Percentiles rank a stretch among this genome's conserved stretches.
Evolutionary conservation across 371 early-diverging fungal genomes (phyloP).

Genomic region (Mortierella sp.): DNA sequence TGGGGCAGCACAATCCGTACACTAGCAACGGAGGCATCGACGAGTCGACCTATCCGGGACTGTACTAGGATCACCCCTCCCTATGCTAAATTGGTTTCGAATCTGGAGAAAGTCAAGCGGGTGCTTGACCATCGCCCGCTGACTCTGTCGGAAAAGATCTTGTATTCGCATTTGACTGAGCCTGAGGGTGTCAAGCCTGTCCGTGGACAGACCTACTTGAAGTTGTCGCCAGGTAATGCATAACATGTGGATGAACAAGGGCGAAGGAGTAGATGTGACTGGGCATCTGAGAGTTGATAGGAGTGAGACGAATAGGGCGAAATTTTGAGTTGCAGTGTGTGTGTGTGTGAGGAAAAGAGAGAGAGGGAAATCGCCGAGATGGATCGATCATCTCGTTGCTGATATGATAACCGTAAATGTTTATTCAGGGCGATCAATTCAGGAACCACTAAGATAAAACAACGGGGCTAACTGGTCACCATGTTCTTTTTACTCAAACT

Average conservation of each 20-base stretch:
- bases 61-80: conserved; percentile 73
- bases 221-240: conserved; percentile 75
- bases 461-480: neutral
- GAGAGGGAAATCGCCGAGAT: too few relatives aligned
- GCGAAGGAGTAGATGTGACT: neutral
- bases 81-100: conserved; percentile 67
- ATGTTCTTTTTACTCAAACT: neutral
- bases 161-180: conserved; percentile 93
- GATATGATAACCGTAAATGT: too few relatives aligned
- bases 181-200: conserved; percentile 76
- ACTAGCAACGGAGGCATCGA: conserved; percentile 29
- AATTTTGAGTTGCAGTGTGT: too few relatives aligned
- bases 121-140: conserved; percentile 74
- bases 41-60: conserved; percentile 53
- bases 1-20: conserved; percentile 19
- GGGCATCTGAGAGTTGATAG: conserved; percentile 3
- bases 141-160: conserved; percentile 94
- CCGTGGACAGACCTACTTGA: conserved; percentile 78
- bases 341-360: too few relatives aligned
- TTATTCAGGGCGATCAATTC: too few relatives aligned
- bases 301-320: too few relatives aligned
- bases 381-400: too few relatives aligned
- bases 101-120: conserved; percentile 67
- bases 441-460: conserved; percentile 17
- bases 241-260: neutral